A percentile compares a stretch with the other conserved stretches of the same genome.
Evolutionary conservation across 2,329 filamentous ascomycete genomes (phyloP).

Genomic region (Talaromyces sp.): DNA sequence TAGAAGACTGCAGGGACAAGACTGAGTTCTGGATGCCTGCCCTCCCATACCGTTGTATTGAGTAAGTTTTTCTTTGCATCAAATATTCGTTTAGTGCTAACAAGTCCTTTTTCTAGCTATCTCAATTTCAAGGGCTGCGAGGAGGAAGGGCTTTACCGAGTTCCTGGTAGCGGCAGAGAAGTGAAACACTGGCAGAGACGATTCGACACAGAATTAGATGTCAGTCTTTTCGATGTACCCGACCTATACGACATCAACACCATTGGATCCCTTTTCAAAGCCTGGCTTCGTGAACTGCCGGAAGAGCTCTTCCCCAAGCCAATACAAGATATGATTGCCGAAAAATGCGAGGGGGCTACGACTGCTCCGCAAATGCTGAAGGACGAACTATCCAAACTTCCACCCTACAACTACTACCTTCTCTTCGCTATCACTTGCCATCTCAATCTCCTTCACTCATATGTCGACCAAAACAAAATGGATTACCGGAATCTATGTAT

Average conservation of each 20-base stretch:
- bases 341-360: slow-evolving; percentile 77
- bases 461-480: slow-evolving; percentile 97
- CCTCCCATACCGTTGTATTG: slow-evolving; percentile 91
- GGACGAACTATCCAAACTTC: slow-evolving; percentile 89
- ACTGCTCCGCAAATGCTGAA: slow-evolving; percentile 82
- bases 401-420: slow-evolving; percentile 96
- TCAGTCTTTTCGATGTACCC: slow-evolving; percentile 83
- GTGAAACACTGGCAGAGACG: slow-evolving; percentile 91
- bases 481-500: slow-evolving; percentile 94
- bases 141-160: slow-evolving; percentile 88
- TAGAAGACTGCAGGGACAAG: slow-evolving; percentile 88
- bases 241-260: slow-evolving; percentile 96
- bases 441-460: slow-evolving; percentile 84
- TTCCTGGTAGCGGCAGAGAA: slow-evolving; percentile 86
- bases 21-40: slow-evolving; percentile 99
- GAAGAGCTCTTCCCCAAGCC: slow-evolving; percentile 90
- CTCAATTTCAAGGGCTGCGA: slow-evolving; percentile 93
- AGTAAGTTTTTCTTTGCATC: slow-evolving; percentile 40
- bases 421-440: slow-evolving; percentile 97
- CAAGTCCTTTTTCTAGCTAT: slow-evolving; percentile 52
- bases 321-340: slow-evolving; percentile 76
- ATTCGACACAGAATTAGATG: slow-evolving; percentile 87
- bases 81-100: neutral
- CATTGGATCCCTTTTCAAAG: slow-evolving; percentile 93
- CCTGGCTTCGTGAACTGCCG: slow-evolving; percentile 91